Evolutionary conservation across 129 eudicot species (phyloP).

Genomic region (Logfia minima): DNA sequence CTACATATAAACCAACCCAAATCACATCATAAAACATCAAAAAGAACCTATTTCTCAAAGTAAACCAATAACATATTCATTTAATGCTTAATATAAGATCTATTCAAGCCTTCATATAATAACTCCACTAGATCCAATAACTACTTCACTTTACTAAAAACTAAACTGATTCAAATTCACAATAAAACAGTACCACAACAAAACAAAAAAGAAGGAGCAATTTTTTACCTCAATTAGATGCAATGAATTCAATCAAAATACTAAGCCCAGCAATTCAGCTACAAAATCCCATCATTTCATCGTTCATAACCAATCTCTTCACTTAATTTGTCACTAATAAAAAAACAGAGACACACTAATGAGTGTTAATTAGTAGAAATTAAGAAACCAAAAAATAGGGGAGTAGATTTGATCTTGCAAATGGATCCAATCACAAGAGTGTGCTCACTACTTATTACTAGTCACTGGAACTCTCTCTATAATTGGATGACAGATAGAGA

Average conservation of each 20-base stretch:
- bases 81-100: slow-evolving; percentile 9
- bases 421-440: slow-evolving; percentile 25
- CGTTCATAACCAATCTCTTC: not conserved
- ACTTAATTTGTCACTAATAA: not conserved
- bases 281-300: slow-evolving; percentile 1
- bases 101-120: not conserved
- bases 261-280: slow-evolving; percentile 16
- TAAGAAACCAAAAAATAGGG: not conserved
- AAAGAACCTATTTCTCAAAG: not conserved
- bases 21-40: slow-evolving; percentile 1
- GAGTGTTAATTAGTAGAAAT: not conserved
- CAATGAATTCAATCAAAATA: slow-evolving; percentile 13
- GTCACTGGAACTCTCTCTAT: slow-evolving; percentile 23
- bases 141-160: slow-evolving; percentile 16
- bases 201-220: slow-evolving; percentile 2
- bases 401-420: slow-evolving; percentile 21
- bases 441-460: not conserved
- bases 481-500: slow-evolving; percentile 25
- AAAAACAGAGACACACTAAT: not conserved
- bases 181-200: slow-evolving; percentile 1
- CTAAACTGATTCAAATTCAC: slow-evolving; percentile 7
- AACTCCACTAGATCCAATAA: slow-evolving; percentile 31
- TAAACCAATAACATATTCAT: not conserved
- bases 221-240: slow-evolving; percentile 24
- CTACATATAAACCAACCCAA: slow-evolving; percentile 32